Percentiles rank a stretch among this genome's conserved stretches.
These are phyloP conservation scores for Bretziella fagacearum DNA, from an alignment of 2,329 filamentous ascomycete genomes.

Conservation along the genomic window DNA sequence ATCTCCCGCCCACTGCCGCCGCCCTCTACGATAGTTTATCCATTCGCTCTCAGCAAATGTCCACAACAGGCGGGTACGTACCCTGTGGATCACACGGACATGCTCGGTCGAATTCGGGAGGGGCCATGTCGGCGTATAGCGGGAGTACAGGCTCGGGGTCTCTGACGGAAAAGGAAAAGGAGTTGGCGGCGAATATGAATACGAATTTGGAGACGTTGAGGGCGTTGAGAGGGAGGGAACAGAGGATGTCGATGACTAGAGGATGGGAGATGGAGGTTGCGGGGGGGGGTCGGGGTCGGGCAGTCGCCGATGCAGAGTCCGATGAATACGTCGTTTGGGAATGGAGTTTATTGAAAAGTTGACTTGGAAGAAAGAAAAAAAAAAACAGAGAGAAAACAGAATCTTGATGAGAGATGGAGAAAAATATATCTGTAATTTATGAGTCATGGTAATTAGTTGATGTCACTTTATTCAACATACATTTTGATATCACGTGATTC, in stretches of 20 bases:
- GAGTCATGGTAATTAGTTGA: too few relatives aligned
- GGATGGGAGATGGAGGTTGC: not conserved
- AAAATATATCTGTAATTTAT: too few relatives aligned
- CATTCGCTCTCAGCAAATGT: slow-evolving; percentile 16
- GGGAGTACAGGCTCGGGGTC: slow-evolving; percentile 15
- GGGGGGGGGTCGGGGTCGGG: not conserved
- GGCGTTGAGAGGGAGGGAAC: slow-evolving; percentile 8
- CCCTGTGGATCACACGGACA: slow-evolving; percentile 15
- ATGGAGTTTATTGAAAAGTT: not conserved
- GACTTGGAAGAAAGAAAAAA: too few relatives aligned
- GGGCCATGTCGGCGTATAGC: slow-evolving; percentile 23
- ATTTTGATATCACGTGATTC: too few relatives aligned
- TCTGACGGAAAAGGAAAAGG: slow-evolving; percentile 6
- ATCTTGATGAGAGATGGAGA: too few relatives aligned
- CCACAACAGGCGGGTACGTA: slow-evolving; percentile 14
- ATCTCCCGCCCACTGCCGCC: slow-evolving; percentile 13
- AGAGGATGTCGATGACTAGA: slow-evolving; percentile 1
- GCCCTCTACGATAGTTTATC: slow-evolving; percentile 14
- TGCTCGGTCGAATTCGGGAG: slow-evolving; percentile 22
- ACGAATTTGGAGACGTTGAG: slow-evolving; percentile 6
- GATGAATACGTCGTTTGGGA: slow-evolving; percentile 4
- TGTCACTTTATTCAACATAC: too few relatives aligned
- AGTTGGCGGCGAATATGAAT: slow-evolving; percentile 1
- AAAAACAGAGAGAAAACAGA: not conserved
- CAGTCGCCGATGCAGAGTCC: not conserved